phyloP scores from a whole-genome alignment of 345 rosid genomes.

The Salix caprea region DNA sequence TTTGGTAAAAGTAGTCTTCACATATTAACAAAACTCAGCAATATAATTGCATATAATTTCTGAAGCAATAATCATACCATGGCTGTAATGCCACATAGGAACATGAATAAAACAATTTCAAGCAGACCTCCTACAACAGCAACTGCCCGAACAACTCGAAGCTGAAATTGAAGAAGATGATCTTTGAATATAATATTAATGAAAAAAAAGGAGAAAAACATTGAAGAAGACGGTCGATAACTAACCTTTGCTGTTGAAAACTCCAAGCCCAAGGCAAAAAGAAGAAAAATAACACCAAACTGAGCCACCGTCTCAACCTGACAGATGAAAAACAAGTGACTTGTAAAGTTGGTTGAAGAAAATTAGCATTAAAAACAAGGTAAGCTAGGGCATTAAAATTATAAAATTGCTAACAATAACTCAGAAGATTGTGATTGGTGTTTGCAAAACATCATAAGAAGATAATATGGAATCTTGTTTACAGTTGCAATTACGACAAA shows the following conservation, averaged over 20 bases:
- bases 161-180: slow-evolving; percentile 45
- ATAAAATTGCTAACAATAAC: neutral
- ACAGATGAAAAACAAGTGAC: slow-evolving; percentile 4
- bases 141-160: slow-evolving; percentile 89
- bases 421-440: neutral
- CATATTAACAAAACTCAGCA: neutral
- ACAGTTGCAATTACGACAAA: neutral
- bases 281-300: slow-evolving; percentile 94
- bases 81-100: slow-evolving; percentile 78
- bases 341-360: neutral
- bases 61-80: slow-evolving; percentile 42
- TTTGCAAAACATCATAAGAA: neutral
- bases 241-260: slow-evolving; percentile 75
- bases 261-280: slow-evolving; percentile 90
- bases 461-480: neutral
- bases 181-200: neutral
- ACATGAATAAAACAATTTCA: slow-evolving; percentile 86
- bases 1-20: neutral
- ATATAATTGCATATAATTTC: neutral
- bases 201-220: neutral
- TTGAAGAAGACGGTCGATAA: slow-evolving; percentile 6
- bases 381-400: neutral
- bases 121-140: slow-evolving; percentile 89
- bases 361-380: neutral
- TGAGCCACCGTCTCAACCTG: slow-evolving; percentile 99